Evolutionary conservation across 2,329 filamentous ascomycete species (phyloP).

Genomic region (Sarocladium oryzae): DNA sequence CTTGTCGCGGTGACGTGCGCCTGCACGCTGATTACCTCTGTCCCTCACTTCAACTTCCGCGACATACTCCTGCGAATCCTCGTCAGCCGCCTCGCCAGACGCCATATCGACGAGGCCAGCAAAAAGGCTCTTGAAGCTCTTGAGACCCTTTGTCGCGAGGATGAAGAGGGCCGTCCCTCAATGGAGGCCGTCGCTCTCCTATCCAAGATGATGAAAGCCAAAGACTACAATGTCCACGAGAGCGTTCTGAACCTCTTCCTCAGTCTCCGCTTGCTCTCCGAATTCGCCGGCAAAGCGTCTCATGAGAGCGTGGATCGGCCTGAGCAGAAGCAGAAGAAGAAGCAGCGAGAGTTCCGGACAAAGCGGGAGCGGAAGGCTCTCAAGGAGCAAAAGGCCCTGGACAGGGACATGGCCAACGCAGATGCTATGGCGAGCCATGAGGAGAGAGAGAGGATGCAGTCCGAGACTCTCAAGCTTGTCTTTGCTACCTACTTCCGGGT

Average conservation of each 20-base stretch:
- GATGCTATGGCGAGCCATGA: conserved; percentile 89
- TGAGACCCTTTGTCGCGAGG: conserved; percentile 74
- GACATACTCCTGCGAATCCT: conserved; percentile 81
- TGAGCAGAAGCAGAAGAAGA: conserved; percentile 55
- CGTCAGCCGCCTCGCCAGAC: conserved; percentile 72
- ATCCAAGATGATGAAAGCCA: conserved; percentile 91
- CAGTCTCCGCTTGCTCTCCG: conserved; percentile 77
- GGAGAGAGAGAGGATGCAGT: conserved; percentile 87
- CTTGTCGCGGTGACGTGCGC: conserved; percentile 79
- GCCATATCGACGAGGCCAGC: conserved; percentile 67
- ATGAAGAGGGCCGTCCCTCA: conserved; percentile 84
- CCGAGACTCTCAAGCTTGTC: conserved; percentile 91
- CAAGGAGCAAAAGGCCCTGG: conserved; percentile 79
- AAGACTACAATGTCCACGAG: conserved; percentile 77
- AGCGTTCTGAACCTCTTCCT: conserved; percentile 85
- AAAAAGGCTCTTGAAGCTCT: conserved; percentile 70
- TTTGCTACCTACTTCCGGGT: conserved; percentile 95
- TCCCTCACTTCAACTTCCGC: conserved; percentile 97
- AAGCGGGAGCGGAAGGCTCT: conserved; percentile 78
- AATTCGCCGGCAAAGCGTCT: conserved; percentile 81
- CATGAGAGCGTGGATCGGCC: conserved; percentile 61
- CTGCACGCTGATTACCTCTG: conserved; percentile 70
- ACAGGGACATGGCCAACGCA: conserved; percentile 89
- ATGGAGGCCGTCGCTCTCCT: conserved; percentile 80
- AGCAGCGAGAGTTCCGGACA: conserved; percentile 78